These are phyloP conservation scores for Pythium scleroteichum DNA, from an alignment of 352 stramenopile genomes.

Conservation along the genomic window DNA sequence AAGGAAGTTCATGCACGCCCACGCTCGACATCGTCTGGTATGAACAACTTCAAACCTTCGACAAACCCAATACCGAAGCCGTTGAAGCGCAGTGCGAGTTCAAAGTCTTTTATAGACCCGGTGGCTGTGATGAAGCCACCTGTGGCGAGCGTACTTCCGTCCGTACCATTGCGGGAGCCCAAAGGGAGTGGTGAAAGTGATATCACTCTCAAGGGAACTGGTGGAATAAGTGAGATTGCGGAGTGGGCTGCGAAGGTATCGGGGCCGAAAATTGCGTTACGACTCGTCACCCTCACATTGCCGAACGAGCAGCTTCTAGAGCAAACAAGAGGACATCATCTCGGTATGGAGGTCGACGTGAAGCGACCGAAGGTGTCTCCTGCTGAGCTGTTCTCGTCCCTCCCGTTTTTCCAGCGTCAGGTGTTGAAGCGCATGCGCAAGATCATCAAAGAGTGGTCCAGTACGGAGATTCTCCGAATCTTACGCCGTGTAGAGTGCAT, in stretches of 20 bases:
- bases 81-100: constrained; percentile 48
- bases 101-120: constrained; percentile 51
- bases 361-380: constrained; percentile 32
- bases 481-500: constrained; percentile 63
- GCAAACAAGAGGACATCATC: constrained; percentile 35
- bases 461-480: constrained; percentile 79
- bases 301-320: constrained; percentile 73
- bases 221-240: constrained; percentile 45
- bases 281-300: constrained; percentile 77
- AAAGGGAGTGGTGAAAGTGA: constrained; percentile 1
- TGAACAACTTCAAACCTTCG: constrained; percentile 4
- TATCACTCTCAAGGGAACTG: constrained; percentile 9
- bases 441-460: constrained; percentile 86
- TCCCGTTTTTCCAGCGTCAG: constrained; percentile 77
- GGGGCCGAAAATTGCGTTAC: constrained; percentile 51
- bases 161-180: constrained; percentile 1
- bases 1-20: constrained; percentile 10
- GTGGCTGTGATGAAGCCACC: background rate
- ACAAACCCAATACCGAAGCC: constrained; percentile 2
- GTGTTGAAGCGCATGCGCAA: constrained; percentile 64
- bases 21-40: constrained; percentile 20
- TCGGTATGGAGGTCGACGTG: constrained; percentile 63
- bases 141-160: background rate
- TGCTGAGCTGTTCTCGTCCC: constrained; percentile 50
- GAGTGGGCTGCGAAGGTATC: constrained; percentile 51